Evolutionary conservation across 2,329 filamentous ascomycete species (phyloP).

Genomic region (Colletotrichum paranaense): DNA sequence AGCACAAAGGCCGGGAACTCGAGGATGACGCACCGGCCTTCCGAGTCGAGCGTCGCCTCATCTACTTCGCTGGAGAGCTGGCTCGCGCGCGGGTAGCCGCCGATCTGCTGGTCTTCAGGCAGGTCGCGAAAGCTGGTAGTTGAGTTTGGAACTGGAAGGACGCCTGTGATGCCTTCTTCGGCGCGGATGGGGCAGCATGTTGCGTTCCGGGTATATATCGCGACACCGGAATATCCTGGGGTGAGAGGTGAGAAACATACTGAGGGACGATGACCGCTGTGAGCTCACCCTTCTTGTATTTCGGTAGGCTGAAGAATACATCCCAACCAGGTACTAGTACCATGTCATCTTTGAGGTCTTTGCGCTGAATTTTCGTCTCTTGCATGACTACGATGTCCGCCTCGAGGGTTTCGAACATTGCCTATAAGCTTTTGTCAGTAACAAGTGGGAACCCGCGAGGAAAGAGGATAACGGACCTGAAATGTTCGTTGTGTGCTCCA

Average conservation of each 20-base stretch:
- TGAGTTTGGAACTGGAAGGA: slow-evolving; percentile 79
- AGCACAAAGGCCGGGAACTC: slow-evolving; percentile 97
- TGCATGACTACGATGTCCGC: slow-evolving; percentile 96
- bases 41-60: slow-evolving; percentile 81
- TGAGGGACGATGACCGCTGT: not conserved
- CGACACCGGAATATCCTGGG: slow-evolving; percentile 92
- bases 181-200: slow-evolving; percentile 88
- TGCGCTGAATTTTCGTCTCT: slow-evolving; percentile 94
- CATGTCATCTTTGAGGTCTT: slow-evolving; percentile 95
- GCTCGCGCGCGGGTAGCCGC: slow-evolving; percentile 81
- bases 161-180: slow-evolving; percentile 92
- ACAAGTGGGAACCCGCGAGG: not conserved
- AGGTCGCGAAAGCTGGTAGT: slow-evolving; percentile 79
- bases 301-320: slow-evolving; percentile 93
- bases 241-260: not conserved
- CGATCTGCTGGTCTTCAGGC: slow-evolving; percentile 80
- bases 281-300: slow-evolving; percentile 84
- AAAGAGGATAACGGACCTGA: slow-evolving; percentile 57
- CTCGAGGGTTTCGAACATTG: slow-evolving; percentile 94
- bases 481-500: slow-evolving; percentile 80
- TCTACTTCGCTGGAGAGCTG: slow-evolving; percentile 77
- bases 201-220: slow-evolving; percentile 91
- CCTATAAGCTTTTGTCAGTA: slow-evolving; percentile 53
- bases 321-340: slow-evolving; percentile 96
- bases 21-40: slow-evolving; percentile 90